Conservation (phyloP, 768 basidiomycete species). For the Mycena filopes region DNA sequence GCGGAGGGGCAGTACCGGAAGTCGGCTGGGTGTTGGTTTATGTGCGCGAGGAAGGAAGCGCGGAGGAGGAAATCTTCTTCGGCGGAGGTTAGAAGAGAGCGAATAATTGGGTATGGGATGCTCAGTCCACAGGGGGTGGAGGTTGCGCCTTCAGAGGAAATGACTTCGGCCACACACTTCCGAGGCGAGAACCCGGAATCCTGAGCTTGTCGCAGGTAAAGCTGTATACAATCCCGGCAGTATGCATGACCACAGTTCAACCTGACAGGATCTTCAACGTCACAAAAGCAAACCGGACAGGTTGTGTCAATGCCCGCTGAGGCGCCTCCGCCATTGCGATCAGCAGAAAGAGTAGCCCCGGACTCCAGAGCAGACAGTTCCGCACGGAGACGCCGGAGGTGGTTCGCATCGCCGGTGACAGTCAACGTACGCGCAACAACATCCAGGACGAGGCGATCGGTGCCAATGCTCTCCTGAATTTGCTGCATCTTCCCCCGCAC, state of each 20-base stretch:
- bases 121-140: constrained; percentile 40
- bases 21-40: constrained; percentile 51
- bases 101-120: constrained; percentile 53
- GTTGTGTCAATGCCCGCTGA: not conserved
- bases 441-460: constrained; percentile 57
- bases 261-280: constrained; percentile 44
- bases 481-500: constrained; percentile 50
- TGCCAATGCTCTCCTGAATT: constrained; percentile 52
- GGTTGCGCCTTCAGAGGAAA: constrained; percentile 8
- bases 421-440: constrained; percentile 51
- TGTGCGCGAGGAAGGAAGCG: constrained; percentile 53
- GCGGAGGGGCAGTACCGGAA: constrained; percentile 66
- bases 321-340: not conserved
- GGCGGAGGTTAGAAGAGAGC: constrained; percentile 47
- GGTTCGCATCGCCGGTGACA: constrained; percentile 51
- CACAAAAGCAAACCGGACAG: constrained; percentile 56
- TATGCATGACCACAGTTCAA: constrained; percentile 63
- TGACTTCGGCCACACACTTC: constrained; percentile 49
- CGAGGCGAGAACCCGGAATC: constrained; percentile 43
- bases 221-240: constrained; percentile 60
- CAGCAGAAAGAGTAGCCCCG: constrained; percentile 4
- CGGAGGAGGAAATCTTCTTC: constrained; percentile 55
- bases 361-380: constrained; percentile 36
- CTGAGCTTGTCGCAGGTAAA: constrained; percentile 48
- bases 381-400: constrained; percentile 41